Percentiles rank a stretch among this genome's conserved stretches.
These are phyloP conservation scores for Scheffersomyces amazonensis DNA, from an alignment of 805 yeast species.

Conservation along the genomic window DNA sequence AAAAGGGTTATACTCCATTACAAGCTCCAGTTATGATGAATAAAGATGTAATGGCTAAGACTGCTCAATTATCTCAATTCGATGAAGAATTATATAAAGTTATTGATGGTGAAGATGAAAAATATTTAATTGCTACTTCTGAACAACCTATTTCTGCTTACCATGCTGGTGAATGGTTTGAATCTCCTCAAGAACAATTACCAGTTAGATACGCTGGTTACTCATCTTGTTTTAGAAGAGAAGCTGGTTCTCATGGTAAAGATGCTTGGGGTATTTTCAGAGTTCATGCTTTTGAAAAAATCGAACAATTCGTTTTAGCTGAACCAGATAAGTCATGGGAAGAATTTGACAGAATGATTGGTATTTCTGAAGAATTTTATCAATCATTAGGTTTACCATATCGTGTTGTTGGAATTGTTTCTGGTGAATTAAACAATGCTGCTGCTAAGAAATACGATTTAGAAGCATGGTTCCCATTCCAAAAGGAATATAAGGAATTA, in stretches of 20 bases:
- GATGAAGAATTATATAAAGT: constrained; percentile 98
- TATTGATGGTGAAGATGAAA: constrained; percentile 95
- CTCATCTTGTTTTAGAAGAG: constrained; percentile 98
- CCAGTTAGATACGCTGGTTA: constrained; percentile 97
- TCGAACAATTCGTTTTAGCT: constrained; percentile 92
- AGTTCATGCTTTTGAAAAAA: constrained; percentile 97
- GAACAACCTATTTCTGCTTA: constrained; percentile 99
- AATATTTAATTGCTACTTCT: constrained; percentile 95
- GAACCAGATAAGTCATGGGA: constrained; percentile 99
- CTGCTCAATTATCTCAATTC: constrained; percentile 96
- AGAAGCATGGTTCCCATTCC: constrained; percentile 99
- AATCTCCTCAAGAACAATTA: constrained; percentile 92
- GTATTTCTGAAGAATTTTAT: constrained; percentile 87
- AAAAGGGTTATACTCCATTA: constrained; percentile 79
- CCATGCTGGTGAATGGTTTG: constrained; percentile 98
- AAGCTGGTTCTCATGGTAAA: constrained; percentile 98
- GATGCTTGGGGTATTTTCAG: constrained; percentile 99
- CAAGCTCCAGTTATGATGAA: constrained; percentile 99
- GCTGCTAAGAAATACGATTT: constrained; percentile 98
- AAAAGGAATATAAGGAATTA: constrained; percentile 95
- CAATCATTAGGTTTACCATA: constrained; percentile 89
- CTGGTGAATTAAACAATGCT: constrained; percentile 97
- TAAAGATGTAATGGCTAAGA: constrained; percentile 98
- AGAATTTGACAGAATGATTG: constrained; percentile 96
- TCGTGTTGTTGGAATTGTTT: constrained; percentile 96